These are phyloP conservation scores for Scleromitrula shiraiana DNA, from an alignment of 2,329 filamentous ascomycete species.

Conservation along the genomic window DNA sequence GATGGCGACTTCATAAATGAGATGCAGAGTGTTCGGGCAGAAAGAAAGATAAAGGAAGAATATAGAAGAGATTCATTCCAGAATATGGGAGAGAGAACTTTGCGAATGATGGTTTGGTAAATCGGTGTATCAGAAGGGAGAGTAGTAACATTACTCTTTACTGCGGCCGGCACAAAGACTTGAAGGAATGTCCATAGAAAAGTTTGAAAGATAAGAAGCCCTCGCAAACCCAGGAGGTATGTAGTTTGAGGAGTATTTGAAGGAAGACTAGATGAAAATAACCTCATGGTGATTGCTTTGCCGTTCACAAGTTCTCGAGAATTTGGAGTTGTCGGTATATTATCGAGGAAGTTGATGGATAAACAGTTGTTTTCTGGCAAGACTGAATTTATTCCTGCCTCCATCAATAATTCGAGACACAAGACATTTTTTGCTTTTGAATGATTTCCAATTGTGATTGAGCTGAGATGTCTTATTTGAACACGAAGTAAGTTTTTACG, in stretches of 20 bases:
- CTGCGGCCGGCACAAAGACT: conserved; percentile 36
- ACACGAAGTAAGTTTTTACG: too few relatives aligned
- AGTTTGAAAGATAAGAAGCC: conserved; percentile 27
- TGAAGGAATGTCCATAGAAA: conserved; percentile 39
- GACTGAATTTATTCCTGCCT: too few relatives aligned
- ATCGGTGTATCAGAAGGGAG: conserved; percentile 31
- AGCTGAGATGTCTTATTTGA: conserved; percentile 3
- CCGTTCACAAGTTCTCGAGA: too few relatives aligned
- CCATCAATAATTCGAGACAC: too few relatives aligned
- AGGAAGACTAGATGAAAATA: background rate
- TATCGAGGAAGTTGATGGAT: background rate
- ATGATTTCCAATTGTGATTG: background rate
- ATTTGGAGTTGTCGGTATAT: background rate
- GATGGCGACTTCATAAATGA: conserved; percentile 34
- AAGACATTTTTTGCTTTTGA: too few relatives aligned
- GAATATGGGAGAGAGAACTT: conserved; percentile 36
- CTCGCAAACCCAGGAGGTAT: conserved; percentile 6
- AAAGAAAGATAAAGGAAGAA: conserved; percentile 38
- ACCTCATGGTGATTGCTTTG: background rate
- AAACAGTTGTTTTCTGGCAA: too few relatives aligned
- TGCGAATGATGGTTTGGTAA: conserved; percentile 36
- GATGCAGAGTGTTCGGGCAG: conserved; percentile 35
- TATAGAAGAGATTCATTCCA: conserved; percentile 39
- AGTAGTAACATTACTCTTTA: conserved; percentile 18
- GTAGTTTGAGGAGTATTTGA: background rate